These are phyloP conservation scores for Camptophora hylomeconis DNA, from an alignment of 2,329 filamentous ascomycete genomes.

Conservation along the genomic window DNA sequence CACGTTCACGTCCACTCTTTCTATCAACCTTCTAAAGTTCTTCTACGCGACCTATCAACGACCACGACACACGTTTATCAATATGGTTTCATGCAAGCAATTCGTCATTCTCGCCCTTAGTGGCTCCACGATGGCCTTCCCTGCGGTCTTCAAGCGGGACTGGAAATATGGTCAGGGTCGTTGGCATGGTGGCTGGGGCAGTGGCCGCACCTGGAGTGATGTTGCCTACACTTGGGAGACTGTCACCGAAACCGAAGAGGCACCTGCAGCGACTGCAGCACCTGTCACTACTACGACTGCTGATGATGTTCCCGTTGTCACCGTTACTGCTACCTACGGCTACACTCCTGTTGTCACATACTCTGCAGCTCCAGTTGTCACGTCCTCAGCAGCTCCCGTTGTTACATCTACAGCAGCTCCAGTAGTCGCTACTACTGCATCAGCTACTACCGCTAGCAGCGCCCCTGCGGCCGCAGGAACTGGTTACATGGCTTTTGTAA, in stretches of 20 bases:
- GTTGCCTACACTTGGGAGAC: slow-evolving; percentile 6
- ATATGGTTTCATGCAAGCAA: slow-evolving; percentile 13
- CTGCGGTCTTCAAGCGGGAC: slow-evolving; percentile 8
- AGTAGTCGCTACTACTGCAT: not conserved
- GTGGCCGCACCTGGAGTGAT: slow-evolving; percentile 7
- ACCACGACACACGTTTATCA: slow-evolving; percentile 3
- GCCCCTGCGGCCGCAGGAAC: not conserved
- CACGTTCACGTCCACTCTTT: slow-evolving; percentile 4
- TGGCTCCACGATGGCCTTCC: slow-evolving; percentile 20
- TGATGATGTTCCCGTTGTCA: slow-evolving; percentile 1
- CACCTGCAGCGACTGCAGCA: slow-evolving; percentile 21
- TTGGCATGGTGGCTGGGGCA: slow-evolving; percentile 8
- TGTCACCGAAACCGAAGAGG: slow-evolving; percentile 6
- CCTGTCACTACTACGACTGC: slow-evolving; percentile 40
- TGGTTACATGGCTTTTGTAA: slow-evolving; percentile 13
- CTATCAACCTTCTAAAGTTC: slow-evolving; percentile 2
- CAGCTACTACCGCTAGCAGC: not conserved
- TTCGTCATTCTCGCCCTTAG: slow-evolving; percentile 21
- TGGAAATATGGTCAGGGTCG: slow-evolving; percentile 3
- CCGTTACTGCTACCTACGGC: slow-evolving; percentile 1
- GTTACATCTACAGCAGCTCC: slow-evolving; percentile 2
- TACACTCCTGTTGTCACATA: not conserved
- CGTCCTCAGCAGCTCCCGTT: not conserved
- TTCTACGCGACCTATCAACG: slow-evolving; percentile 1
- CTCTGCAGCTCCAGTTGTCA: not conserved